These are phyloP conservation scores for Cynanchum wilfordii DNA, from an alignment of 257 asterid species.

Conservation along the genomic window DNA sequence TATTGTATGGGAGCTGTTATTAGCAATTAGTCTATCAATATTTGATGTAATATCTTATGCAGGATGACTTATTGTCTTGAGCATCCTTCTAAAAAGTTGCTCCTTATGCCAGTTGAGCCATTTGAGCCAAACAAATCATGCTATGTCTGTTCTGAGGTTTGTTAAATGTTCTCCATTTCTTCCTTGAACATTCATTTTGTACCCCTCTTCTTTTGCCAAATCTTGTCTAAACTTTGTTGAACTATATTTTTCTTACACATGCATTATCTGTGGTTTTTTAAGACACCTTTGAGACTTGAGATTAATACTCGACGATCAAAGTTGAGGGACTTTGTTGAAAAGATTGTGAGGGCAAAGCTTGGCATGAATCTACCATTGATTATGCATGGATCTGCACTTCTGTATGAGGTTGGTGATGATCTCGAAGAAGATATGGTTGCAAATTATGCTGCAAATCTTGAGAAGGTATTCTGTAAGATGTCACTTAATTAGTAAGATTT, in stretches of 20 bases:
- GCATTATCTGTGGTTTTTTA: conserved; percentile 27
- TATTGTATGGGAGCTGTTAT: neutral
- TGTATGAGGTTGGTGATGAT: conserved; percentile 96
- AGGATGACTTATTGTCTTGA: conserved; percentile 99
- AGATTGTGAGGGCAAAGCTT: conserved; percentile 81
- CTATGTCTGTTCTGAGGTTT: conserved; percentile 95
- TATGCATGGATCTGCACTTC: conserved; percentile 84
- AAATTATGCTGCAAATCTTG: conserved; percentile 82
- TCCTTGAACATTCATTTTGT: neutral
- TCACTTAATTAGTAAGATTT: neutral
- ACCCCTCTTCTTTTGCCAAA: conserved; percentile 2
- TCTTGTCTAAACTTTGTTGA: conserved; percentile 10
- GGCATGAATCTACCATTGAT: conserved; percentile 86
- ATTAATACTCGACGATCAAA: conserved; percentile 66
- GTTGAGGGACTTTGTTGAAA: conserved; percentile 88
- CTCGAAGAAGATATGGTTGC: conserved; percentile 87
- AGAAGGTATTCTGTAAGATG: conserved; percentile 49
- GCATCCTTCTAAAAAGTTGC: conserved; percentile 87
- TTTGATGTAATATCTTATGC: conserved; percentile 20
- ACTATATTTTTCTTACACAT: conserved; percentile 19
- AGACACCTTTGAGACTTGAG: conserved; percentile 92
- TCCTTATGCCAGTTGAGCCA: conserved; percentile 94
- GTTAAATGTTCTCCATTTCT: conserved; percentile 5
- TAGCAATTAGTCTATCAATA: conserved; percentile 3
- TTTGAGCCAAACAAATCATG: conserved; percentile 87